Base-by-base conservation (phyloP, 2,329 filamentous ascomycete genomes). In the Neocucurbitaria cava region DNA sequence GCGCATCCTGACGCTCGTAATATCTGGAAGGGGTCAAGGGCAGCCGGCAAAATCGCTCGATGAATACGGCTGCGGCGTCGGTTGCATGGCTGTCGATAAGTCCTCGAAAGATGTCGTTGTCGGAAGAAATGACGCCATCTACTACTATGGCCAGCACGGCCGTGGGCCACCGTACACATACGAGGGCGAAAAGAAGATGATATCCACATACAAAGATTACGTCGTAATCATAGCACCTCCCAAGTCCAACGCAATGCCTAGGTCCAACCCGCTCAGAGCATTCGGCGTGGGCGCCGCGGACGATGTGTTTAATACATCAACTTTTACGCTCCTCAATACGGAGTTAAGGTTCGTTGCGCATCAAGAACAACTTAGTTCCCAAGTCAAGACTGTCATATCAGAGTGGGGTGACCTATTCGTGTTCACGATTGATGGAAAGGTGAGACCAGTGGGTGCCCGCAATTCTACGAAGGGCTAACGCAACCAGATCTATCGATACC, bases 101-200 rank as follows among this genome's bases (percentile, higher is more conserved):
- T 83, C 85, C 58, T 90, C 87, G 0, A 91, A 90, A 5, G 91
- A 97, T 61, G 88, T 99, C 18, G 85, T 99, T 3, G 89, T 99
- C n/a, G 95, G 89, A 1, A 83, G 95, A 56, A 92, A 97, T 64
- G 96, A 99, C 83, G 95, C 94, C 7, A 89, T 99, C 49, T 98
- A 98, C 77, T 93, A 91, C 54, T 99, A 98, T 76, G 90, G 89
- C 0, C 79, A 89, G 0, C 90, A 95, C 54, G 94, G 94, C 0
- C 86, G 93, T 54, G 92, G 92, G 0, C 89, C 92, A 1, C 94
- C 92, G 36, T 93, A 91, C 75, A 92, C 92, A 0, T 98, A 96
- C 71, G 94, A 99, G 72, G 90, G 91, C 5, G 87, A 90, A 6
- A 99, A 99, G 78, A 93, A 88, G 65, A 82, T 91, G 50, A 86